Evolutionary conservation across 1,284 basidiomycete genomes (phyloP), one percentile per base, ranked within the genome.

Genomic region (Tilletia horrida): DNA sequence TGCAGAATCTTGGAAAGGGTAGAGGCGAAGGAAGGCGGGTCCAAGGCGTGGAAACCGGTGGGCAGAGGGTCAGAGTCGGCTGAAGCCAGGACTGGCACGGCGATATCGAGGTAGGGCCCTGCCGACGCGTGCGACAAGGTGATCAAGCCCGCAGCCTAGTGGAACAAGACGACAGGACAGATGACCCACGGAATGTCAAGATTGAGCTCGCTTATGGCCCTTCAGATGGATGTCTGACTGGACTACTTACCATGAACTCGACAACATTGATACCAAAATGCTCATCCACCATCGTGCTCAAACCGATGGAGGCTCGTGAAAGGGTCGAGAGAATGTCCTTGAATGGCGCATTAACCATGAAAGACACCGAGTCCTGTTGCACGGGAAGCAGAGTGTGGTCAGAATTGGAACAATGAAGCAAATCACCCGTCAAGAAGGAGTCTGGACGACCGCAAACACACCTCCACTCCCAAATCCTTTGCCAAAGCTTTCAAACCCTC

Each of bases 201-300:
- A 40, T 40, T 11, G 35, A 40, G 35, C 35, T 4, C 6, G 35
- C 35, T 40, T 6, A 4, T 40, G 35, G 35, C 11, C 6, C 6
- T 40, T 6, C 4, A 40, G 11, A 4, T 40, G 35, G 35, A 11
- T 4, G 35, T 40, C 35, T 40, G 35, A 11, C 11, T 40, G 35
- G 4, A 64, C 50, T 1, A 47, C 63, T 63, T 27, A 65, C 93
- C 94, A 97, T 95, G 76, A 92, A 95, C 82, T 99, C 95, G 8
- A 98, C 95, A 21, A 99, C 87, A 76, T 94, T 96, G 81, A 99
- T 98, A 1, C 96, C 96, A 75, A 98, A 98, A 81, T 99, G 95
- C 82, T 99, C 96, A 79, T 98, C 94, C 0, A 94, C 88, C 95
- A 99, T 99, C 3, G 95, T 97, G 78, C 91, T 95, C 27, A 97